Percentiles rank a stretch among this genome's conserved stretches.
Evolutionary conservation across 805 yeast genomes (phyloP).

Genomic region (Candida adriatica): DNA sequence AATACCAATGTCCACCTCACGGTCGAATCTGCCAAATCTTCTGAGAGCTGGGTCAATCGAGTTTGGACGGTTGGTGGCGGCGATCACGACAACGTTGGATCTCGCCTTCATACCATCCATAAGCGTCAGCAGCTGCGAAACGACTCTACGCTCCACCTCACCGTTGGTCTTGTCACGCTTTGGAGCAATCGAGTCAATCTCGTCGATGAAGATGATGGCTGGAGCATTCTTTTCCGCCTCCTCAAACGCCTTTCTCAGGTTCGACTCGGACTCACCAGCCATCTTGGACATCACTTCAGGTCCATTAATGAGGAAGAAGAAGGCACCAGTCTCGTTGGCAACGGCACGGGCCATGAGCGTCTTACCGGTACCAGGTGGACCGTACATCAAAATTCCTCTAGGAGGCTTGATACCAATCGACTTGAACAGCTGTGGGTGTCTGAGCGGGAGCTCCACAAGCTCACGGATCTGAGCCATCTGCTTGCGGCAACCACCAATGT

Average conservation of each 20-base stretch:
- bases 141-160: conserved; percentile 99
- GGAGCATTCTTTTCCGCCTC: conserved; percentile 99
- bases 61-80: conserved; percentile 85
- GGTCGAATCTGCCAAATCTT: conserved; percentile 86
- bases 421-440: conserved; percentile 98
- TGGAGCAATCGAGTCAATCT: conserved; percentile 98
- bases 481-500: conserved; percentile 97
- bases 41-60: conserved; percentile 74
- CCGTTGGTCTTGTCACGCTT: conserved; percentile 99
- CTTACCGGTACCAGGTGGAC: conserved; percentile 99
- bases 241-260: conserved; percentile 95
- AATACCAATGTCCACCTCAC: conserved; percentile 86
- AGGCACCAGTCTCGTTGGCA: conserved; percentile 98
- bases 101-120: conserved; percentile 99
- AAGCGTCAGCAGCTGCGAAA: conserved; percentile 90
- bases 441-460: conserved; percentile 93
- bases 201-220: conserved; percentile 95
- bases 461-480: conserved; percentile 99
- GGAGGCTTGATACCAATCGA: conserved; percentile 99
- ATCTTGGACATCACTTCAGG: conserved; percentile 99
- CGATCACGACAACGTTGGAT: conserved; percentile 95
- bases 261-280: conserved; percentile 99
- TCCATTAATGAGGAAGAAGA: conserved; percentile 95
- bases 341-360: conserved; percentile 99
- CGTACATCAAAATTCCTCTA: conserved; percentile 95